A percentile compares a stretch with the other conserved stretches of the same genome.
phyloP scores from a whole-genome alignment of 805 yeast species.

The Metschnikowia baotianmanensis region DNA sequence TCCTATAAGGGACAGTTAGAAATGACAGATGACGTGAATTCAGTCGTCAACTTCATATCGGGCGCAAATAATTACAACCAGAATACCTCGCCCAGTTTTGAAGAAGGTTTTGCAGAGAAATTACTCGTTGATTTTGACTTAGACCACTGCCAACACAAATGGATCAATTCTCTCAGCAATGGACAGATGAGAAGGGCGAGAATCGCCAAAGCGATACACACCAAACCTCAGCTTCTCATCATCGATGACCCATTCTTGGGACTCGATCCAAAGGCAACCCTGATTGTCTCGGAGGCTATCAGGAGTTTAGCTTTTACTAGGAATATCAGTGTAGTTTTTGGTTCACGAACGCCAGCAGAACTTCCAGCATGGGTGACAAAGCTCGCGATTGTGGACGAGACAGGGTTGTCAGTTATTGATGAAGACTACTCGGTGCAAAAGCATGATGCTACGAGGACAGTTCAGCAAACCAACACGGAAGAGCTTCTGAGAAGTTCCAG shows the following conservation, averaged over 20 bases:
- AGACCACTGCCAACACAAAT: conserved; percentile 57
- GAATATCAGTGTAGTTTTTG: conserved; percentile 62
- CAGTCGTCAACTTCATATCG: conserved; percentile 52
- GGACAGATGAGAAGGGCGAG: conserved; percentile 94
- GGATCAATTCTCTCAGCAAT: conserved; percentile 86
- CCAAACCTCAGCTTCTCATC: conserved; percentile 61
- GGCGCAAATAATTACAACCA: conserved; percentile 52
- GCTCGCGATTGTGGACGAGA: conserved; percentile 57
- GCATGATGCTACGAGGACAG: background rate
- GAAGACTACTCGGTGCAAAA: conserved; percentile 17
- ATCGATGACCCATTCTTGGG: conserved; percentile 94
- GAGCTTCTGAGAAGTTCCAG: no score
- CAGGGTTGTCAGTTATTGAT: conserved; percentile 52
- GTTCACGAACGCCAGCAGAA: conserved; percentile 71
- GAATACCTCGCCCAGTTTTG: conserved; percentile 28
- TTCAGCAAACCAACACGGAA: background rate
- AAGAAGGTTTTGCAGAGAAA: conserved; percentile 35
- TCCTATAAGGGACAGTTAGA: conserved; percentile 61
- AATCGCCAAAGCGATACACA: conserved; percentile 69
- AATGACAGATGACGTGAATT: conserved; percentile 61
- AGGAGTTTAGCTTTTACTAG: conserved; percentile 27
- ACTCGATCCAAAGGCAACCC: conserved; percentile 72
- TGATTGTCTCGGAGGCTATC: conserved; percentile 56
- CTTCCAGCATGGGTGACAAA: conserved; percentile 81
- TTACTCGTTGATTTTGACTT: conserved; percentile 54